phyloP scores from a whole-genome alignment of 352 stramenopile genomes.

The Halophytophthora batemanensis region DNA sequence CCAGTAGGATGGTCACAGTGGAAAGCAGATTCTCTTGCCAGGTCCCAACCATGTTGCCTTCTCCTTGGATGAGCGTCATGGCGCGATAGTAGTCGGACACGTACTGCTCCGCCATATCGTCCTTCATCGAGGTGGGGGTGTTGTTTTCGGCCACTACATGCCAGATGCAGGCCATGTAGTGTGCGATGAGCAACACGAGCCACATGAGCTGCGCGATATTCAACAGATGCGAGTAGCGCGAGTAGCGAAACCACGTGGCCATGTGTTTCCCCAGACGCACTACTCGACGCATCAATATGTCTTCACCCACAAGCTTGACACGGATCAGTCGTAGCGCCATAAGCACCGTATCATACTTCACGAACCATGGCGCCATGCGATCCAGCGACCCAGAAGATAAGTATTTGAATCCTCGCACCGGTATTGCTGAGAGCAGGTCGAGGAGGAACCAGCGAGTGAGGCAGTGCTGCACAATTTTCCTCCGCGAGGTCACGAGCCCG shows the following conservation, averaged over 20 bases:
- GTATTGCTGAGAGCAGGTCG: slow-evolving; percentile 5
- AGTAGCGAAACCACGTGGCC: slow-evolving; percentile 26
- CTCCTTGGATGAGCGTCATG: slow-evolving; percentile 39
- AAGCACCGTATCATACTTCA: slow-evolving; percentile 6
- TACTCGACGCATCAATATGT: slow-evolving; percentile 13
- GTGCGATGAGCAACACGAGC: slow-evolving; percentile 29
- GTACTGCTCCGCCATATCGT: slow-evolving; percentile 18
- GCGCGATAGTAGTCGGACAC: slow-evolving; percentile 34
- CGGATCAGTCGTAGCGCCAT: slow-evolving; percentile 15
- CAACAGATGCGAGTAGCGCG: slow-evolving; percentile 21
- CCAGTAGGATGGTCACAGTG: slow-evolving; percentile 36
- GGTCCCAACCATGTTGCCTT: slow-evolving; percentile 28
- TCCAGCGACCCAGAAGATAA: background rate
- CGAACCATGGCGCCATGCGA: slow-evolving; percentile 8
- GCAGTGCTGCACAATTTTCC: slow-evolving; percentile 7
- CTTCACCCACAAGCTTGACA: slow-evolving; percentile 6
- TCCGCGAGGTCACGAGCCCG: slow-evolving; percentile 2
- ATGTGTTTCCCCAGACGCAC: slow-evolving; percentile 21
- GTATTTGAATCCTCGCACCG: background rate
- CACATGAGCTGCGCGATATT: slow-evolving; percentile 25
- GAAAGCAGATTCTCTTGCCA: slow-evolving; percentile 35
- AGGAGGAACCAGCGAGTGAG: slow-evolving; percentile 5
- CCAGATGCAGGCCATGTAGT: slow-evolving; percentile 49
- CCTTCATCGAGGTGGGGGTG: background rate
- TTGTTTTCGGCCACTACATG: slow-evolving; percentile 18